Conservation (phyloP, 2,329 filamentous ascomycete genomes). For the Arthrobotrys sinensis region DNA sequence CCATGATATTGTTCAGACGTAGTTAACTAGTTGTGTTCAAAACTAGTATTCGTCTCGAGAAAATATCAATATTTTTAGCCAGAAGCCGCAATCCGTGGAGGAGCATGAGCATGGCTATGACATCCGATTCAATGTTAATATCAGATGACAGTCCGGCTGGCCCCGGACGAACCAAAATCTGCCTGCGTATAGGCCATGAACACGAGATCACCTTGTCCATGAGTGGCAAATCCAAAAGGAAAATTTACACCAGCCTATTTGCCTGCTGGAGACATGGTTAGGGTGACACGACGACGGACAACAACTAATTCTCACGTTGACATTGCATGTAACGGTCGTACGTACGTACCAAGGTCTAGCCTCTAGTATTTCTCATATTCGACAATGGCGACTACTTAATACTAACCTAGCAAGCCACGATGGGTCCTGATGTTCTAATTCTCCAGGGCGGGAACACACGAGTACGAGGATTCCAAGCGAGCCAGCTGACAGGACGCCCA, state of each 20-base stretch:
- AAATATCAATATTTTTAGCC: constrained; percentile 29
- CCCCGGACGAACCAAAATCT: constrained; percentile 17
- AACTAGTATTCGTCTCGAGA: constrained; percentile 40
- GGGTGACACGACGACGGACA: constrained; percentile 36
- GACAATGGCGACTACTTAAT: constrained; percentile 25
- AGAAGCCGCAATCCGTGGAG: background rate
- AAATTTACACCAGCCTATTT: constrained; percentile 6
- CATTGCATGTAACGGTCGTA: constrained; percentile 46
- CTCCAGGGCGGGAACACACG: constrained; percentile 60
- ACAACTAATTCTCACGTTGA: constrained; percentile 35
- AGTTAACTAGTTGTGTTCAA: background rate
- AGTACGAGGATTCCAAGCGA: constrained; percentile 60
- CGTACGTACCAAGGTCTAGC: constrained; percentile 4
- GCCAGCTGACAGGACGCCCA: constrained; percentile 36
- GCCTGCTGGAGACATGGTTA: constrained; percentile 11
- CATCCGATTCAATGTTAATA: constrained; percentile 15
- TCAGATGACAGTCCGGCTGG: constrained; percentile 47
- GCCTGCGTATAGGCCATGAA: constrained; percentile 13
- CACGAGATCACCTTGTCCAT: constrained; percentile 29
- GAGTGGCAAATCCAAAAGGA: constrained; percentile 46
- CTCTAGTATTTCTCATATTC: constrained; percentile 19
- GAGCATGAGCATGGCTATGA: background rate
- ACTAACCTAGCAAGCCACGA: constrained; percentile 45
- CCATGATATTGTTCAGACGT: background rate
- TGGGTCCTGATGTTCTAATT: constrained; percentile 32